These are phyloP conservation scores for Canna indica DNA, from an alignment of 176 grass and related monocot genomes.

Conservation along the genomic window DNA sequence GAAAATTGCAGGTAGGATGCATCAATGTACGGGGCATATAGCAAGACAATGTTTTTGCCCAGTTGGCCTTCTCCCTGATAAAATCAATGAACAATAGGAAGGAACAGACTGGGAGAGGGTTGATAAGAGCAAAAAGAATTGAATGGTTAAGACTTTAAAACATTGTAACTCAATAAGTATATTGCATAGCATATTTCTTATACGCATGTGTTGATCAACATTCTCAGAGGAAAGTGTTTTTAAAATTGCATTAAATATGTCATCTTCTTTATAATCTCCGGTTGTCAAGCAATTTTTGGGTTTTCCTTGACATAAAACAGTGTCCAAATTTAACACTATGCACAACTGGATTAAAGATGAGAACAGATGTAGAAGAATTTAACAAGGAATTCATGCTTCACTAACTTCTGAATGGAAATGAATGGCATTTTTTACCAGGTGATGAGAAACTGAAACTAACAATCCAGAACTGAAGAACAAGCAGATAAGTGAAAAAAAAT, in stretches of 20 bases:
- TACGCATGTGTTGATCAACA: not conserved
- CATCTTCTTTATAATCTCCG: not conserved
- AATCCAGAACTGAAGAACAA: not conserved
- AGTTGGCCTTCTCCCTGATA: too few relatives aligned
- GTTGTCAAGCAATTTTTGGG: not conserved
- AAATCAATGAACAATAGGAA: too few relatives aligned
- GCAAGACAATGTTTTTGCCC: too few relatives aligned
- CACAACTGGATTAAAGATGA: not conserved
- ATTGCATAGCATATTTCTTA: too few relatives aligned
- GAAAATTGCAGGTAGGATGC: too few relatives aligned
- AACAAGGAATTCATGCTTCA: not conserved
- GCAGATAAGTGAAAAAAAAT: not conserved
- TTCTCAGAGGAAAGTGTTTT: not conserved
- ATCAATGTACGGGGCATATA: too few relatives aligned
- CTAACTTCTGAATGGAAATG: not conserved
- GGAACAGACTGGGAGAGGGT: too few relatives aligned
- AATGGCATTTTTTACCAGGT: not conserved
- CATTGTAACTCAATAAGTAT: too few relatives aligned
- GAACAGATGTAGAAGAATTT: not conserved
- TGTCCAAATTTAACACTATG: not conserved
- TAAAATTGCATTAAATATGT: not conserved
- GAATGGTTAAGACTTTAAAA: too few relatives aligned
- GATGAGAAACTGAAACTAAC: not conserved
- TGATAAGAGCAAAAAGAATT: too few relatives aligned
- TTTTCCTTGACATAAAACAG: not conserved